Base-by-base conservation (phyloP, 306 rosid species). In the Pterocarpus santalinus region DNA sequence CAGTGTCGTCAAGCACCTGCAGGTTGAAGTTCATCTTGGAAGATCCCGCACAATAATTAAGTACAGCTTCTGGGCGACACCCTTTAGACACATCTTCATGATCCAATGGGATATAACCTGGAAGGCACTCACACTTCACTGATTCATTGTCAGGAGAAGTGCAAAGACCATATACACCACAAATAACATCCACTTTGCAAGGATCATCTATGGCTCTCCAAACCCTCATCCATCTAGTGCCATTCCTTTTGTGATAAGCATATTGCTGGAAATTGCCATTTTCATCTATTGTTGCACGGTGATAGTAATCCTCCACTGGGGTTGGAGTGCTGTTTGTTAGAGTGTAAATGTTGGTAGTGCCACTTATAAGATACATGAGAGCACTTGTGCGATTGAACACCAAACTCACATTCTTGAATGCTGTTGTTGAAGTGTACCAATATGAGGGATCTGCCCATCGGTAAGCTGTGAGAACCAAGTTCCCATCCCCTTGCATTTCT, bases 121-220 rank as follows among this genome's bases (percentile, higher is more conserved):
- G 81, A 33, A 85, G 9, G 35, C 88, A 85, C 0, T 43, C 67
- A 33, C 85, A 85, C 5, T 58, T 61, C 1, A 76, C 74, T 1
- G 80, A 28, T 81, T 77, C 80, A 33, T 81, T 81, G 62, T 85
- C 81, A 4, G 78, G 56, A 17, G 88, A 85, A 72, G 81, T 66
- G 74, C 83, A 81, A 77, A 81, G 7, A 15, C 52, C 83, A 51
- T 77, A 65, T 5, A 72, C 13, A 46, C 88, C 86, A 67, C 85
- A 85, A 51, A 85, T n/a, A 10, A 6, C 44, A 41, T 43, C 39
- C 52, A 52, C 84, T 69, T 32, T 52, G 60, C 86, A 85, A 2
- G 88, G 72, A 47, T 85, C 83, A 2, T 73, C 65, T 16, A 15
- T 10, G 35, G 35, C 69, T 34, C 83, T 85, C 86, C 88, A 85